Percentiles rank a stretch among this genome's conserved stretches.
These are phyloP conservation scores for Hypoxylon rickii DNA, from an alignment of 495 filamentous ascomycete species.

Conservation along the genomic window DNA sequence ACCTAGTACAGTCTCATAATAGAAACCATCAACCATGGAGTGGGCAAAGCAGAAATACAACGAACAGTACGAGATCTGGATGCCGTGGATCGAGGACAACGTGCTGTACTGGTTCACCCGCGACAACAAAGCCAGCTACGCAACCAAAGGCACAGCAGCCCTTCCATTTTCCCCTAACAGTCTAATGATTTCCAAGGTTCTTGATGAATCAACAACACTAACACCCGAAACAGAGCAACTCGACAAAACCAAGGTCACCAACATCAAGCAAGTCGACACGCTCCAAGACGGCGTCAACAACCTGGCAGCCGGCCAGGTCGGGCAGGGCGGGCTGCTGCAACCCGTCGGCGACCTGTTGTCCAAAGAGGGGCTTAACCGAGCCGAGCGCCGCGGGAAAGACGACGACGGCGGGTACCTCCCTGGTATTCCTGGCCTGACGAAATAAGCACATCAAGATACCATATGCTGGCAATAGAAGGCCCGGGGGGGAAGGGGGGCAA, in stretches of 20 bases:
- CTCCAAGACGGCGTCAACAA: slow-evolving; percentile 66
- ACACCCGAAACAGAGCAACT: slow-evolving; percentile 56
- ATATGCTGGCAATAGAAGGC: background rate
- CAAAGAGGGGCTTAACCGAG: slow-evolving; percentile 67
- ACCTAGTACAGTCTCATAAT: background rate
- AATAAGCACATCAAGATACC: slow-evolving; percentile 3
- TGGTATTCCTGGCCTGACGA: slow-evolving; percentile 11
- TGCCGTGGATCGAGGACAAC: slow-evolving; percentile 75
- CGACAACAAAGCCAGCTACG: slow-evolving; percentile 73
- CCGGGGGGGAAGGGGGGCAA: too few relatives aligned
- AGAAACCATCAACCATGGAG: slow-evolving; percentile 42
- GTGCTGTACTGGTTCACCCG: slow-evolving; percentile 72
- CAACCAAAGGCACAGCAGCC: slow-evolving; percentile 55
- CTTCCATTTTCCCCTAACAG: background rate
- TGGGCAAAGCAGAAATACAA: slow-evolving; percentile 64
- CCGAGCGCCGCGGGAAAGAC: slow-evolving; percentile 65
- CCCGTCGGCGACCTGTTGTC: slow-evolving; percentile 64
- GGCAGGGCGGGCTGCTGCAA: slow-evolving; percentile 64
- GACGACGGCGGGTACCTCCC: slow-evolving; percentile 56
- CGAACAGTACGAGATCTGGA: slow-evolving; percentile 71
- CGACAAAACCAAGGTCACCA: slow-evolving; percentile 67
- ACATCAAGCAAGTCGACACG: slow-evolving; percentile 62
- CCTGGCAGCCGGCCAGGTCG: slow-evolving; percentile 62
- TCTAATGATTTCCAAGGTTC: background rate
- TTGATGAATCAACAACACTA: background rate